phyloP scores from a whole-genome alignment of 2,329 filamentous ascomycete species.

The Orbilia oligospora region DNA sequence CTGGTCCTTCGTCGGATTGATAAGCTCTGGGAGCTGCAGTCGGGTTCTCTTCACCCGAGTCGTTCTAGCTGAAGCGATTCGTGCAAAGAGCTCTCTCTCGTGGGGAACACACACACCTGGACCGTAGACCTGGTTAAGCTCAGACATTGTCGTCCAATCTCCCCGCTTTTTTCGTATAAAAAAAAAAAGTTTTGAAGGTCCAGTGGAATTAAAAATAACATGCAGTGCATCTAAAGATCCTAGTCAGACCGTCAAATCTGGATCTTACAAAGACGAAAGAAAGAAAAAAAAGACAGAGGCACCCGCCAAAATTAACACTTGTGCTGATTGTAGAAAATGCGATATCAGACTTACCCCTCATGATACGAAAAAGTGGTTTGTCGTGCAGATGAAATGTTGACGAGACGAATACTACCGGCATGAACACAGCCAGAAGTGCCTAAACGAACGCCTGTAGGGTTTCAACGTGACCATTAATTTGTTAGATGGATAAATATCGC shows the following conservation, averaged over 20 bases:
- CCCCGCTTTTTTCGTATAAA: slow-evolving; percentile 31
- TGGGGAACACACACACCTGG: slow-evolving; percentile 14
- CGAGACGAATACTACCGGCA: slow-evolving; percentile 31
- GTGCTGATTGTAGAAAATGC: slow-evolving; percentile 11
- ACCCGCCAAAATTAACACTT: background rate
- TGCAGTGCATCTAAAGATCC: slow-evolving; percentile 50
- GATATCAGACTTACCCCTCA: slow-evolving; percentile 50
- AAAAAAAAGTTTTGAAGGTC: too few relatives aligned
- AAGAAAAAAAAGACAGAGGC: too few relatives aligned
- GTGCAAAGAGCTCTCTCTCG: slow-evolving; percentile 28
- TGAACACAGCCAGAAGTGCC: slow-evolving; percentile 17
- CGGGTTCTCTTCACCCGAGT: slow-evolving; percentile 25
- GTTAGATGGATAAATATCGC: slow-evolving; percentile 25
- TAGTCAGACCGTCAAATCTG: slow-evolving; percentile 21
- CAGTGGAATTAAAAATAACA: slow-evolving; percentile 31
- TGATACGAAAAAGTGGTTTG: slow-evolving; percentile 15
- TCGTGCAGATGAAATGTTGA: slow-evolving; percentile 26
- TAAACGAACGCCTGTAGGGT: slow-evolving; percentile 30
- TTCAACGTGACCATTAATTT: slow-evolving; percentile 11
- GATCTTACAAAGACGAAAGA: slow-evolving; percentile 21
- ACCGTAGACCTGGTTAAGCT: slow-evolving; percentile 25
- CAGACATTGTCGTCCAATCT: slow-evolving; percentile 23
- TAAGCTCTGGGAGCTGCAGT: slow-evolving; percentile 38
- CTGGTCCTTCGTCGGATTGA: slow-evolving; percentile 38
- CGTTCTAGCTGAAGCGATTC: slow-evolving; percentile 19